A percentile compares a stretch with the other conserved stretches of the same genome.
These are phyloP conservation scores for Pseudovirgaria hyperparasitica DNA, from an alignment of 2,329 filamentous ascomycete species.

Conservation along the genomic window DNA sequence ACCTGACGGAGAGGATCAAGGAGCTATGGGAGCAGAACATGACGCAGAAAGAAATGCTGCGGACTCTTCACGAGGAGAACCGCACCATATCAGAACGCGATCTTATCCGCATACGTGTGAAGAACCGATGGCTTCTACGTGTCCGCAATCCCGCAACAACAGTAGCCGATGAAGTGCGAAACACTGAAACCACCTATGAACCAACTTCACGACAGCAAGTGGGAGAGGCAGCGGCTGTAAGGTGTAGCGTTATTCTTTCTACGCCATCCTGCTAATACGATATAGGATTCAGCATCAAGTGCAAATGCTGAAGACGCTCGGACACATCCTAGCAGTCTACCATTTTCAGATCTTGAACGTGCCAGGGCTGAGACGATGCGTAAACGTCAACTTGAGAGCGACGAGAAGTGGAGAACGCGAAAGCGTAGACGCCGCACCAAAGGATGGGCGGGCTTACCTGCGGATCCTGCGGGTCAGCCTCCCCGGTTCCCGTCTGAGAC, in stretches of 20 bases:
- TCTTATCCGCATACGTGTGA: conserved; percentile 54
- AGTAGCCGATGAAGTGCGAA: too few relatives aligned
- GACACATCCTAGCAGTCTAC: too few relatives aligned
- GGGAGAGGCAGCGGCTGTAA: too few relatives aligned
- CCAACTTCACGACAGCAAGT: too few relatives aligned
- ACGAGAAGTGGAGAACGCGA: conserved; percentile 46
- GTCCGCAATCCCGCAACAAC: too few relatives aligned
- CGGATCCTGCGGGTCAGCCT: conserved; percentile 53
- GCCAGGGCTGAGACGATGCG: conserved; percentile 11
- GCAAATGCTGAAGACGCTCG: too few relatives aligned
- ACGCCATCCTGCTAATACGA: too few relatives aligned
- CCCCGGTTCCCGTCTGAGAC: conserved; percentile 73
- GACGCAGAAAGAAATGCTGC: conserved; percentile 60
- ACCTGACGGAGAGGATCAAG: conserved; percentile 55
- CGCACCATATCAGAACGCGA: conserved; percentile 61
- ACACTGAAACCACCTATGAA: too few relatives aligned
- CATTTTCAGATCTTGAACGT: conserved; percentile 1
- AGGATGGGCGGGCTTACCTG: conserved; percentile 54
- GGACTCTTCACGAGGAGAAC: conserved; percentile 56
- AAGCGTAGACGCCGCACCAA: conserved; percentile 56
- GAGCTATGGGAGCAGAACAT: conserved; percentile 69
- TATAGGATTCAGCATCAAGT: too few relatives aligned
- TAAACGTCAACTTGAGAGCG: conserved; percentile 44
- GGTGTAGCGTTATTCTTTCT: too few relatives aligned
- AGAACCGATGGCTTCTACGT: conserved; percentile 58